phyloP scores from a whole-genome alignment of 73 alveolate genomes.

The Symbiodinium natans region DNA sequence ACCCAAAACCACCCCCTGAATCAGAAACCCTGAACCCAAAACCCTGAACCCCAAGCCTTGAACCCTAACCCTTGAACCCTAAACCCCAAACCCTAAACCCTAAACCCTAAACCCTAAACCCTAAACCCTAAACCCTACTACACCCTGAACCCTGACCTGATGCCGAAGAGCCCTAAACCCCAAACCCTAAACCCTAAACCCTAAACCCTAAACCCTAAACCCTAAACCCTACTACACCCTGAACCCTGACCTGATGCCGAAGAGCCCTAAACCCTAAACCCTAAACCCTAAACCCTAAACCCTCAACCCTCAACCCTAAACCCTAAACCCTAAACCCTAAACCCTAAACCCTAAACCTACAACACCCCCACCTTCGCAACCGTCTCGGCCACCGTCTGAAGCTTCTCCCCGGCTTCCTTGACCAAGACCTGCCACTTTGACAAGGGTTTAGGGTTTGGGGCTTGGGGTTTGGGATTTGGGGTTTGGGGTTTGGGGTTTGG shows the following conservation, averaged over 20 bases:
- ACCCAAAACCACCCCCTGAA: too few species aligned
- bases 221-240: background rate
- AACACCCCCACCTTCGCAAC: background rate
- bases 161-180: background rate
- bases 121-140: too few species aligned
- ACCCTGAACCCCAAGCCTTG: too few species aligned
- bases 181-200: background rate
- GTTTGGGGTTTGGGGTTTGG: too few species aligned
- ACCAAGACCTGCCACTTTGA: background rate
- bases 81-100: too few species aligned
- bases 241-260: background rate
- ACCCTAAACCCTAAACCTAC: background rate
- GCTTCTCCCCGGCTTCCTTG: conserved; percentile 13
- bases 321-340: background rate
- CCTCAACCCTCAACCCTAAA: background rate
- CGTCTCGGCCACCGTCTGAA: conserved; percentile 18
- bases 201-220: background rate
- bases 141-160: too few species aligned
- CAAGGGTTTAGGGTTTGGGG: background rate
- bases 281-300: background rate
- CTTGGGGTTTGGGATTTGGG: background rate
- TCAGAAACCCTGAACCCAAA: too few species aligned
- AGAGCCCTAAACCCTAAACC: background rate
- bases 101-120: too few species aligned
- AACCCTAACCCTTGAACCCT: too few species aligned